Conservation (phyloP, 2,329 filamentous ascomycete genomes). For the Lasiodiplodia citricola region DNA sequence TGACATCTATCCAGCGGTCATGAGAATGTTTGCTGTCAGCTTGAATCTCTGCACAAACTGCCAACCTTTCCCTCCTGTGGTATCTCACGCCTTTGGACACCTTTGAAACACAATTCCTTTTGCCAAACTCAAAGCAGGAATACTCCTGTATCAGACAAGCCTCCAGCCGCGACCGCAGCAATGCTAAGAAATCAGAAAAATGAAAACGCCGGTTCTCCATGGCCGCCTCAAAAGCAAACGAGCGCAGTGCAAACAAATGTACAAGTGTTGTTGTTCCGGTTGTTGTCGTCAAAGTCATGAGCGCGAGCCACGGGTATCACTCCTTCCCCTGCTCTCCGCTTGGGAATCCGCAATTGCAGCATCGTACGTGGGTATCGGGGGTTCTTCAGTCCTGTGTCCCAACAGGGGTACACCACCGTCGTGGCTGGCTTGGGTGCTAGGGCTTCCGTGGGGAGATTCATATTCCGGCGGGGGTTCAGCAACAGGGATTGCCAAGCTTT, state of each 20-base stretch:
- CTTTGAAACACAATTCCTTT: constrained; percentile 8
- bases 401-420: constrained; percentile 58
- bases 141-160: constrained; percentile 5
- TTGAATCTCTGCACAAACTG: constrained; percentile 13
- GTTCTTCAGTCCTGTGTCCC: constrained; percentile 42
- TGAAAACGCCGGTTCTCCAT: constrained; percentile 21
- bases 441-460: constrained; percentile 52
- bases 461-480: constrained; percentile 57
- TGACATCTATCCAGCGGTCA: constrained; percentile 23
- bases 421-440: constrained; percentile 38
- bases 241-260: constrained; percentile 20
- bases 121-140: constrained; percentile 4
- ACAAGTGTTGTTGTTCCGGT: background rate
- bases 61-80: constrained; percentile 6
- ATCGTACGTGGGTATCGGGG: constrained; percentile 83
- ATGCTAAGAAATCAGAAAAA: constrained; percentile 15
- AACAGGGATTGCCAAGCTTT: constrained; percentile 23
- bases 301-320: constrained; percentile 60
- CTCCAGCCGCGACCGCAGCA: background rate
- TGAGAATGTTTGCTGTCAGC: constrained; percentile 15
- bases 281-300: constrained; percentile 36
- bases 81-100: constrained; percentile 20
- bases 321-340: constrained; percentile 76
- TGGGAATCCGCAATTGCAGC: constrained; percentile 84
- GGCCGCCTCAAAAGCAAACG: constrained; percentile 8